These are phyloP conservation scores for Nakazawaea anatomiae DNA, from an alignment of 805 yeast genomes.

Conservation along the genomic window DNA sequence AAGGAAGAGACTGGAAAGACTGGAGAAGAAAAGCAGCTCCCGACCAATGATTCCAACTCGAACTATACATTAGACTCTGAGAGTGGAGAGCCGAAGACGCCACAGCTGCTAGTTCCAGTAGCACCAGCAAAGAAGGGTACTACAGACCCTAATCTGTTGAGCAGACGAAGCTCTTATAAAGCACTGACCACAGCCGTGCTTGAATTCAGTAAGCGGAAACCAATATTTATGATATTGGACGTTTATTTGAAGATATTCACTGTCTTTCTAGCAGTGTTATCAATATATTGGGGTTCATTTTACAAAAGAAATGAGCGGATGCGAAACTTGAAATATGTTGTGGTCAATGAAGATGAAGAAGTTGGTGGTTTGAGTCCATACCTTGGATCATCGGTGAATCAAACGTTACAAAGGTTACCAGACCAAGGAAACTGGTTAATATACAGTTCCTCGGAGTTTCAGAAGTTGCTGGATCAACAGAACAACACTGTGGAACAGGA, in stretches of 20 bases:
- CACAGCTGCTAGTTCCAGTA: neutral
- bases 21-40: neutral
- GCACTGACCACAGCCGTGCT: neutral
- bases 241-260: conserved; percentile 17
- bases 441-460: conserved; percentile 18
- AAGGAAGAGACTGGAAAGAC: neutral
- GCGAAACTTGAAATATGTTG: conserved; percentile 28
- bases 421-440: conserved; percentile 31
- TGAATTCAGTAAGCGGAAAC: conserved; percentile 4
- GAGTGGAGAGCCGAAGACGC: neutral
- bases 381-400: conserved; percentile 25
- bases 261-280: conserved; percentile 18
- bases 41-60: neutral
- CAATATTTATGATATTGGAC: conserved; percentile 8
- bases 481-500: conserved; percentile 30
- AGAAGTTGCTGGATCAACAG: conserved; percentile 21
- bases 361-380: conserved; percentile 19
- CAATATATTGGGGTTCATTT: conserved; percentile 48
- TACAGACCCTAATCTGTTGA: neutral
- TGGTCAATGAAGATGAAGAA: conserved; percentile 30
- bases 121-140: neutral
- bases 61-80: neutral
- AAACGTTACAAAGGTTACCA: conserved; percentile 12
- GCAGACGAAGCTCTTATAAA: neutral
- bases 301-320: conserved; percentile 24